These are phyloP conservation scores for Lodderomyces beijingensis DNA, from an alignment of 1,139 yeast genomes.

Conservation along the genomic window DNA sequence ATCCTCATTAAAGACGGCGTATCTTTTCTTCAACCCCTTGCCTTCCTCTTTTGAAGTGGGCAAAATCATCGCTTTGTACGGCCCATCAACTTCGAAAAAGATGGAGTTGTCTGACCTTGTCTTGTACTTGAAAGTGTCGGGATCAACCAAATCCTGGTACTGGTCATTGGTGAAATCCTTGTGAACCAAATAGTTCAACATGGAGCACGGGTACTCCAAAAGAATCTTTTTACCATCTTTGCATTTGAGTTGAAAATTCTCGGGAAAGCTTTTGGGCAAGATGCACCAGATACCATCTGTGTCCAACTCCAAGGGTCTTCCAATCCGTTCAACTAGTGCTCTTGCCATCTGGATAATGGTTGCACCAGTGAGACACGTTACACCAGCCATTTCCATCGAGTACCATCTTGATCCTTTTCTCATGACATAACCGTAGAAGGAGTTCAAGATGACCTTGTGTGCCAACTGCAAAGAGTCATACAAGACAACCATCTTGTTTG, in stretches of 20 bases:
- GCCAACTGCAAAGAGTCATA: conserved; percentile 96
- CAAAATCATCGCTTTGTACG: conserved; percentile 93
- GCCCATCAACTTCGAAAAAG: conserved; percentile 98
- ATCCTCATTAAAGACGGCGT: conserved; percentile 94
- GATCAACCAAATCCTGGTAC: conserved; percentile 81
- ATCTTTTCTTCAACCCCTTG: conserved; percentile 90
- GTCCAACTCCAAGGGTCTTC: conserved; percentile 93
- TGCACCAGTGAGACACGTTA: conserved; percentile 96
- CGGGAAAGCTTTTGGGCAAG: conserved; percentile 89
- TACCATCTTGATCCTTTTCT: conserved; percentile 99
- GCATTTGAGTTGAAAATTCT: conserved; percentile 67
- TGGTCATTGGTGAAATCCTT: conserved; percentile 89
- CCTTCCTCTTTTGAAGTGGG: conserved; percentile 99
- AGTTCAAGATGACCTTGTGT: conserved; percentile 92
- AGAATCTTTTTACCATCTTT: conserved; percentile 74
- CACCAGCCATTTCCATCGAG: conserved; percentile 99
- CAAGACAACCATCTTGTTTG: conserved; percentile 86
- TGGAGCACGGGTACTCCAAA: conserved; percentile 91
- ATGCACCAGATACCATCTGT: conserved; percentile 99
- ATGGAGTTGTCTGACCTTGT: conserved; percentile 88
- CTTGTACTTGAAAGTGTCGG: conserved; percentile 61
- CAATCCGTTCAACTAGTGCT: conserved; percentile 85
- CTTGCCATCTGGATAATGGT: conserved; percentile 97
- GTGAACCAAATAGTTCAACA: conserved; percentile 93
- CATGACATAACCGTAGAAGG: conserved; percentile 98